Evolutionary conservation across 306 rosid species (phyloP), one percentile per base, ranked within the genome.

Genomic region (Luffa acutangula): DNA sequence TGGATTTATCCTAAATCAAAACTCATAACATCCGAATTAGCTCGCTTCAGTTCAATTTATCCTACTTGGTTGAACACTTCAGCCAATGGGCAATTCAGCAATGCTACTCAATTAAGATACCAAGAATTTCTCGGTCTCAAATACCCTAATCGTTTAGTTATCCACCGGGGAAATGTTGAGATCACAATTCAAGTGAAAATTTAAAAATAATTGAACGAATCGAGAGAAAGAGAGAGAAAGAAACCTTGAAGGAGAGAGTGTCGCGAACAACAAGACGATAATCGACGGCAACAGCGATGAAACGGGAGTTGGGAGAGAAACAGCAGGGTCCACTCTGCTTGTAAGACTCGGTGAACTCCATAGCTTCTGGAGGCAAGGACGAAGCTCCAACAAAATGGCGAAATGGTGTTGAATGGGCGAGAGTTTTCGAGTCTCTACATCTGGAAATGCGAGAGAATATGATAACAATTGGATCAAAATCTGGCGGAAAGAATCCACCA

Each of bases 181-280:
- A 74, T 74, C 20, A 25, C 51, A 33, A 48, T 49, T 49, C 39
- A 21, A 56, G n/a, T 12, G 20, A 60, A 43, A 48, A 3, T 9
- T 42, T 48, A 6, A 2, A 78, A 48, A 37, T 25, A 2, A 15
- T 34, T 2, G 17, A 17, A 12, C 3, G 34, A 43, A 11, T 5
- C 9, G 8, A 17, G 37, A 25, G 3, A 1, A 53, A 10, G 21
- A 4, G 51, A 3, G 10, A 45, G 54, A 20, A 18, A 70, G 8
- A 46, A 42, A 92, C 97, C 97, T 93, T 95, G 58, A 95, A 89
- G n/a, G 97, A 93, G 77, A 90, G 79, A 72, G 93, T 93, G 31
- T 95, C 96, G 37, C 99, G 97, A 85, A 95, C 93, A 36, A 95
- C 97, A 79, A 95, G 99, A 85, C 97, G 97, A 75, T 93, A 95